Evolutionary conservation across 2,329 filamentous ascomycete genomes (phyloP), one percentile per base, ranked within the genome.

Genomic region (Emydomyces testavorans): DNA sequence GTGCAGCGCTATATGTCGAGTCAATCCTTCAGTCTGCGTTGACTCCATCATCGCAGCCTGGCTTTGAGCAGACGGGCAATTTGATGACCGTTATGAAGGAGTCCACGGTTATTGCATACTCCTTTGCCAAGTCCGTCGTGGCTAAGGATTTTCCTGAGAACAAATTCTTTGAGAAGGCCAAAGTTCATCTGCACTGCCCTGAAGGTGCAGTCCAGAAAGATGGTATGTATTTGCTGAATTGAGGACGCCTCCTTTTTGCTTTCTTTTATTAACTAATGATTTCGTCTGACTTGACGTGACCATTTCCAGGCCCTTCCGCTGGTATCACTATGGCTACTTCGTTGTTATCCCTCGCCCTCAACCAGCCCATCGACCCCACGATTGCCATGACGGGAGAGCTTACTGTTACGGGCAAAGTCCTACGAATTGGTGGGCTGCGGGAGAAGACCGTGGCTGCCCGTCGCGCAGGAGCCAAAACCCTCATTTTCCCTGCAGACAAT

Each of bases 261-360:
- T 16, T 36, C 34, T 36, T 5, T 6, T 36, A 8, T 36, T 20
- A 2, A 18, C 28, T 26, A 3, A 26, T 35, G 34, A 21, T 35
- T n/a, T 32, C n/a, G 28, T n/a, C 29, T 39, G 46, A 53, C 29
- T 16, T 56, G 51, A 57, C 48, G 35, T 26, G n/a, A 41, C 49
- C 39, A 24, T 26, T 36, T 41, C 45, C 45, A 71, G 69, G 84
- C 0, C 85, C 85, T 3, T 89, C 83, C 40, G 92, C 92, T 16
- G 92, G 92, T 63, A 92, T 98, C 60, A 98, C 92, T 5, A 98
- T 98, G 92, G 84, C 92, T n/a, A 94, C 88, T 5, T 88, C 85
- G 50, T 69, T 98, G 58, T 73, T 98, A 43, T 90, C 84, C 45
- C 72, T 98, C 52, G 90, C 87, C 6, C 71, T 96, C 32, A 79